Evolutionary conservation across 2,329 filamentous ascomycete genomes (phyloP).

Genomic region (Zopfia rhizophila): DNA sequence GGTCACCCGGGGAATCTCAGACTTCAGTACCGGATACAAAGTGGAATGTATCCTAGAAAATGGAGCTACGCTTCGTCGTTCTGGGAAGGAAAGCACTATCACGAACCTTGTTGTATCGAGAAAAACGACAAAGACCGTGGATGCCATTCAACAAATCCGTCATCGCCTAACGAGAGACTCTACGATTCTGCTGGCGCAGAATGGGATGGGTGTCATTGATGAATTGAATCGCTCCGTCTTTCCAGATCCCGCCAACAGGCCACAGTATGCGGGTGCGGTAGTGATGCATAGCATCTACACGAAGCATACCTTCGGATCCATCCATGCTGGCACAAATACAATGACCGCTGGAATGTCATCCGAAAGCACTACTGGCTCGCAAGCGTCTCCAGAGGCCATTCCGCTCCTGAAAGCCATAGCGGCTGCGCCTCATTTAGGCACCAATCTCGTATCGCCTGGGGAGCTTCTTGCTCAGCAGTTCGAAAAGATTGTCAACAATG

Average conservation of each 20-base stretch:
- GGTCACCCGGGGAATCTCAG: constrained; percentile 51
- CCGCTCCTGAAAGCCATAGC: constrained; percentile 10
- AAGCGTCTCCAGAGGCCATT: not conserved
- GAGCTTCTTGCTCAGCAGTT: constrained; percentile 58
- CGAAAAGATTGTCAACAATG: constrained; percentile 34
- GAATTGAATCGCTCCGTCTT: constrained; percentile 76
- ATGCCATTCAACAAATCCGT: constrained; percentile 70
- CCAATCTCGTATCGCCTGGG: constrained; percentile 29
- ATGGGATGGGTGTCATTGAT: constrained; percentile 82
- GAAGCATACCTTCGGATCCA: constrained; percentile 59
- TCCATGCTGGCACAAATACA: constrained; percentile 67
- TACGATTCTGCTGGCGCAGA: constrained; percentile 77
- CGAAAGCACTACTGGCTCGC: not conserved
- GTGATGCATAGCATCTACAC: constrained; percentile 65
- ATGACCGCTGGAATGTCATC: constrained; percentile 56
- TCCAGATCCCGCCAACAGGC: constrained; percentile 67
- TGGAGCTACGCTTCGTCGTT: too few species aligned
- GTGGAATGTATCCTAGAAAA: constrained; percentile 51
- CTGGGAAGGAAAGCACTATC: constrained; percentile 60
- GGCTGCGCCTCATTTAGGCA: constrained; percentile 7
- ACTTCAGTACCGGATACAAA: too few species aligned
- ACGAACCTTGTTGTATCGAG: constrained; percentile 78
- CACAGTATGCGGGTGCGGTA: constrained; percentile 77
- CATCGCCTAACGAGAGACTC: constrained; percentile 62
- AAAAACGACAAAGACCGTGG: constrained; percentile 73